A percentile compares a stretch with the other conserved stretches of the same genome.
phyloP scores from a whole-genome alignment of 441 rosid species.

The Pelargonium exstipulatum region DNA sequence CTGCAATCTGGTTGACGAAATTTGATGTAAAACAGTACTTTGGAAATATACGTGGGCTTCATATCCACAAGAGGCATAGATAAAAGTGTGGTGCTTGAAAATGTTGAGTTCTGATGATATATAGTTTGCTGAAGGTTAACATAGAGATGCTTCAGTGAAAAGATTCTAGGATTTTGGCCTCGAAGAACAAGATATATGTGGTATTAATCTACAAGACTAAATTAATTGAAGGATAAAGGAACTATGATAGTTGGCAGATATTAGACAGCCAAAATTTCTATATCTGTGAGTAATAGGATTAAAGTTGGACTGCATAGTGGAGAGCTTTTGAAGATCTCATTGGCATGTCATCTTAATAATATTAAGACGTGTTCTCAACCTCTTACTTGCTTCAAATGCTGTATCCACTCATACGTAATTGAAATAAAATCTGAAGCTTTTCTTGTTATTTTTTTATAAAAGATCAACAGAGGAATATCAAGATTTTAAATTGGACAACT shows the following conservation, averaged over 20 bases:
- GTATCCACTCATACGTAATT: not conserved
- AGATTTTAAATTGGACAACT: not conserved
- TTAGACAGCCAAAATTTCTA: not conserved
- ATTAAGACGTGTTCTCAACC: not conserved
- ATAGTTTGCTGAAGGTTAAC: conserved; percentile 1
- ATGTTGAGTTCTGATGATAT: not conserved
- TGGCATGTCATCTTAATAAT: not conserved
- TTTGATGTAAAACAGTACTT: not conserved
- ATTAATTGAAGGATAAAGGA: not conserved
- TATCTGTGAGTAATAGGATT: not conserved
- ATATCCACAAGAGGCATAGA: not conserved
- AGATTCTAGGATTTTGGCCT: not conserved
- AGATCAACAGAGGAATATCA: not conserved
- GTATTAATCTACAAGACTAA: not conserved
- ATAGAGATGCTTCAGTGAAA: not conserved
- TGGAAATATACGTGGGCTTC: not conserved
- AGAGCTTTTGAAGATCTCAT: not conserved
- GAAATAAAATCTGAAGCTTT: not conserved
- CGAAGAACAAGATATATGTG: not conserved
- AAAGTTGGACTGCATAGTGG: not conserved
- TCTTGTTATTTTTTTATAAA: not conserved
- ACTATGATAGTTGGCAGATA: not conserved
- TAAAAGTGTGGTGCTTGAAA: not conserved
- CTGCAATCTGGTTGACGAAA: not conserved
- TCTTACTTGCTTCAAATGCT: not conserved